These are phyloP conservation scores for Chionographis japonica DNA, from an alignment of 106 monocot genomes.

Conservation along the genomic window DNA sequence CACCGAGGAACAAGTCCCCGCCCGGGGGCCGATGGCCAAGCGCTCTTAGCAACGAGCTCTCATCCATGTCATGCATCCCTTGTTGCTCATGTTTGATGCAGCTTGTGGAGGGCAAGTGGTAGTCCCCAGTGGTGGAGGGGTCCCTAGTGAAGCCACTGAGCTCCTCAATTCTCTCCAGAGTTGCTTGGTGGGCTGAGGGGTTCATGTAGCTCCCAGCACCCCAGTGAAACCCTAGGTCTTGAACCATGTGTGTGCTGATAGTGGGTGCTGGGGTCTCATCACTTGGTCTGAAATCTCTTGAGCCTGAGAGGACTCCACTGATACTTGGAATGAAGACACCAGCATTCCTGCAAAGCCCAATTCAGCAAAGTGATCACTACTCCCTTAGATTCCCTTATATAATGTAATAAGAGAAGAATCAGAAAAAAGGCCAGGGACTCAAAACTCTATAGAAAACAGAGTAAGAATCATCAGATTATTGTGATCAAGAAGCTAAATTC, in stretches of 20 bases:
- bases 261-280: not conserved
- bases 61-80: too few species aligned
- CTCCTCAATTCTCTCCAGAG: conserved; percentile 10
- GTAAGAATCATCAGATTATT: too few species aligned
- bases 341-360: conserved; percentile 21
- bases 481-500: too few species aligned
- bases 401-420: too few species aligned
- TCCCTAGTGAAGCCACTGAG: not conserved
- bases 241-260: conserved; percentile 16
- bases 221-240: conserved; percentile 39
- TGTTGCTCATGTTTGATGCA: too few species aligned
- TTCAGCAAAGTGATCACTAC: not conserved
- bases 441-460: too few species aligned
- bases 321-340: conserved; percentile 7
- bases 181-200: conserved; percentile 1
- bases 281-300: conserved; percentile 1
- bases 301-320: conserved; percentile 6
- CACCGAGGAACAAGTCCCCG: not conserved
- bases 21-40: not conserved
- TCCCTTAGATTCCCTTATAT: too few species aligned
- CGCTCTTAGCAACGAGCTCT: not conserved
- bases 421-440: too few species aligned
- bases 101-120: not conserved
- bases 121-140: not conserved
- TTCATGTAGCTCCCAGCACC: not conserved